These are phyloP conservation scores for Cercophora scortea DNA, from an alignment of 495 filamentous ascomycete species.

Conservation along the genomic window DNA sequence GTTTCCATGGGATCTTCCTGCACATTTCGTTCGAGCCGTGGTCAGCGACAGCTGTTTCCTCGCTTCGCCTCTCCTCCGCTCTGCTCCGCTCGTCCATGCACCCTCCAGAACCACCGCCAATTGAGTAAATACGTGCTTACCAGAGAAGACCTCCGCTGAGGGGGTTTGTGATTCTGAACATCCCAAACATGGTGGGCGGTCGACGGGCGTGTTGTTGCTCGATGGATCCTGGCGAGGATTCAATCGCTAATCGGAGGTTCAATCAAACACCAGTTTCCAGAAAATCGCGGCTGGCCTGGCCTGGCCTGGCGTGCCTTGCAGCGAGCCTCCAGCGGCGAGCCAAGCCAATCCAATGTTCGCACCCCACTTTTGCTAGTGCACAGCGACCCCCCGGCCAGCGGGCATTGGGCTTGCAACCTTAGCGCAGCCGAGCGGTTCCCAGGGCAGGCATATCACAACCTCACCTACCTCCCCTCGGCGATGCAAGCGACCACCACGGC, in stretches of 20 bases:
- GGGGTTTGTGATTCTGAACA: constrained; percentile 70
- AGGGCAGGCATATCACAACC: neutral
- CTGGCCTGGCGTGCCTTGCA: too few species aligned
- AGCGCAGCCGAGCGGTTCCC: neutral
- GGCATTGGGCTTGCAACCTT: neutral
- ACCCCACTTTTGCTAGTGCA: neutral
- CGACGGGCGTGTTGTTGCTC: neutral
- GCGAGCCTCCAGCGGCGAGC: neutral
- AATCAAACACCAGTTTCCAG: neutral
- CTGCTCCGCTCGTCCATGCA: too few species aligned
- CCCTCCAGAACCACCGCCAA: neutral
- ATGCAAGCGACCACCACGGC: neutral
- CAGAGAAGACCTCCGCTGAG: constrained; percentile 78
- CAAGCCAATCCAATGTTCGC: constrained; percentile 4
- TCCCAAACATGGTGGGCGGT: constrained; percentile 57
- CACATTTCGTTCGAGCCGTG: neutral
- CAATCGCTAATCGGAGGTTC: neutral
- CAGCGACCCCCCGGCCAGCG: neutral
- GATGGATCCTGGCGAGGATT: neutral
- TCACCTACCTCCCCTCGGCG: neutral
- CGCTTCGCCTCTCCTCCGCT: too few species aligned
- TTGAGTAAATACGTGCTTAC: constrained; percentile 35
- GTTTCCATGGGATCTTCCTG: constrained; percentile 98
- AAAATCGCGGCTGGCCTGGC: constrained; percentile 12
- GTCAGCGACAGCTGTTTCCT: too few species aligned